Base-by-base conservation (phyloP, 169 alveolate species). In the Cryptosporidium ubiquitum region DNA sequence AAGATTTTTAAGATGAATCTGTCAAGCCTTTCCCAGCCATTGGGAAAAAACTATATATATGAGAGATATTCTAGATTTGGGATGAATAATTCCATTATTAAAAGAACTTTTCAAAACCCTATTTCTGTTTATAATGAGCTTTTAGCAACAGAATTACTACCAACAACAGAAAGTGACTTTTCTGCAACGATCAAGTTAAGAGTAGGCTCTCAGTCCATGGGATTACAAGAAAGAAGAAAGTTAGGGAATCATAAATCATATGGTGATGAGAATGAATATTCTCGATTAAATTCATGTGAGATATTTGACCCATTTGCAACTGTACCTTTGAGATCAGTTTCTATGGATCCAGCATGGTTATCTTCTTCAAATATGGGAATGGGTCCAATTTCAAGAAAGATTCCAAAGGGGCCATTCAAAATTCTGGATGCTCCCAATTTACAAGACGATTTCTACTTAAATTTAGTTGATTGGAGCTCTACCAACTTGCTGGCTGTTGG, bases 391-490 rank as follows among this genome's bases (percentile, higher is more conserved):
- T 79, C 89, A 16, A 86, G 93, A 69, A 68, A 73, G 40, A 69
- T 86, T 14, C 68, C 84, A 58, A 92, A 84, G 33, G 91, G 91
- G 18, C 92, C 94, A 93, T 85, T 55, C 85, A 96, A 95, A 86
- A 96, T 95, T 0, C 93, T 96, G 9, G 97, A 95, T 52, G 98
- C 98, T 0, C 99, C 99, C 0, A 86, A 96, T 74, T 92, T 97
- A 39, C 95, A 95, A 74, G 98, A 96, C 75, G 99, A 96, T 74
- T 96, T 95, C 73, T 97, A 96, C 91, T 85, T 96, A 58, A 96
- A 96, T 86, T 79, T 96, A 26, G 94, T 95, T 39, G 98, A 95
- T 91, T 96, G 97, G 98, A 86, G 95, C 44, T 89, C 93, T 26
- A 73, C 92, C 20, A 95, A 97, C 84, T 91, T 92, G 6, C 92